Evolutionary conservation across 139 green algal genomes (phyloP).

Genomic region (Auxenochlorella pyrenoidosa): DNA sequence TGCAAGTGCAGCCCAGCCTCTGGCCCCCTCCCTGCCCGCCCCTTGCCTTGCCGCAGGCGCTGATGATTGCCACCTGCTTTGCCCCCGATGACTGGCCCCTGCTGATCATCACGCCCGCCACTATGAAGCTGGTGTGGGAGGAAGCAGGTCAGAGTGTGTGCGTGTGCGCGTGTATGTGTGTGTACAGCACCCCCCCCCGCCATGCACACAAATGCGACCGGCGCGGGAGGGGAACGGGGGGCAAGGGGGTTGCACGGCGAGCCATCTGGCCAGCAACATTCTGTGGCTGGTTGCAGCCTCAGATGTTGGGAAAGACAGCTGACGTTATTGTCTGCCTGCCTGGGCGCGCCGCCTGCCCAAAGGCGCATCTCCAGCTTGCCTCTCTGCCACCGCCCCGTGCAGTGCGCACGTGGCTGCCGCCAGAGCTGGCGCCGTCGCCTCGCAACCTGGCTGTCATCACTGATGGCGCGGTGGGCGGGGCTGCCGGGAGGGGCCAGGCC

Average conservation of each 20-base stretch:
- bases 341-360: background rate
- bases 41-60: conserved; percentile 67
- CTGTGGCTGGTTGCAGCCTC: no score
- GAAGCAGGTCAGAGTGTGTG: background rate
- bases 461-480: conserved; percentile 17
- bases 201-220: no score
- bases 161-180: no score
- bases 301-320: no score
- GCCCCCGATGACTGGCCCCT: conserved; percentile 76
- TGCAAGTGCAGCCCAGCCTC: no score
- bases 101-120: conserved; percentile 82
- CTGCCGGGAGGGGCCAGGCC: background rate
- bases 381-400: background rate
- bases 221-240: no score
- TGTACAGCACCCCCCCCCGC: background rate
- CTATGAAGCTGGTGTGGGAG: conserved; percentile 59
- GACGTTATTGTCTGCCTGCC: no score
- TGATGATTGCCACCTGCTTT: conserved; percentile 70
- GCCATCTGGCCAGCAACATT: no score
- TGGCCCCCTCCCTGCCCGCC: no score
- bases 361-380: background rate
- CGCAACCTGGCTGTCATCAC: conserved; percentile 65
- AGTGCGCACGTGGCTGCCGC: conserved; percentile 26
- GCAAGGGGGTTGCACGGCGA: no score
- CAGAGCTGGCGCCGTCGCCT: conserved; percentile 61